Percentiles rank a stretch among this genome's conserved stretches.
Conservation (phyloP, 169 alveolate genomes). For the Theileria equi region DNA sequence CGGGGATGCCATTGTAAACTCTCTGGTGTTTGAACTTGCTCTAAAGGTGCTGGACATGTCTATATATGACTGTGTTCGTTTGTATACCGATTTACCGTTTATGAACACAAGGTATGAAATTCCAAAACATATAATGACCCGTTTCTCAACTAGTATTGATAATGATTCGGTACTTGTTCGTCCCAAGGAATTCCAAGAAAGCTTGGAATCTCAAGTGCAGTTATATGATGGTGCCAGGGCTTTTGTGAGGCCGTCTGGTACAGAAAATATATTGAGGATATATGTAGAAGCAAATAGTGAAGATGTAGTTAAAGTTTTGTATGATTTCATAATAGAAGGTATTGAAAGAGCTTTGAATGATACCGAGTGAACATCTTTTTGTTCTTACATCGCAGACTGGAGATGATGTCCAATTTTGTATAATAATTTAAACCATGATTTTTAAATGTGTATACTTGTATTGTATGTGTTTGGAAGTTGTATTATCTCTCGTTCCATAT, state of each 20-base stretch:
- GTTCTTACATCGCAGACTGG: no score
- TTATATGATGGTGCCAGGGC: conserved; percentile 52
- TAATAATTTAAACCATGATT: no score
- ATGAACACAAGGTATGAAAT: conserved; percentile 38
- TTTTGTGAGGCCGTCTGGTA: conserved; percentile 73
- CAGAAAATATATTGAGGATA: conserved; percentile 64
- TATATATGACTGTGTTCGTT: conserved; percentile 41
- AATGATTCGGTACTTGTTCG: conserved; percentile 61
- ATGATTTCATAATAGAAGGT: conserved; percentile 3
- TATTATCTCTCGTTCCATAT: no score
- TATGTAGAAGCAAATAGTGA: conserved; percentile 77
- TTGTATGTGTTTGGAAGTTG: no score
- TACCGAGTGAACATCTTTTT: no score
- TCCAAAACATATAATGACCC: conserved; percentile 9
- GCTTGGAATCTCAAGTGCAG: conserved; percentile 32
- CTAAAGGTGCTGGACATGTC: conserved; percentile 27
- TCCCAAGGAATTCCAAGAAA: conserved; percentile 43
- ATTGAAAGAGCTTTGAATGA: not conserved
- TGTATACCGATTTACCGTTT: conserved; percentile 64
- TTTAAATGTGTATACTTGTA: no score
- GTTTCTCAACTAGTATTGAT: conserved; percentile 42
- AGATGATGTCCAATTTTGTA: no score
- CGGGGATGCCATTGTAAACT: conserved; percentile 67
- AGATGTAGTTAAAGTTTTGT: conserved; percentile 63
- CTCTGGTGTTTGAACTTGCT: conserved; percentile 62